Percentiles rank a stretch among this genome's conserved stretches.
These are phyloP conservation scores for Chenopodium album DNA, from an alignment of 148 eudicot species.

Conservation along the genomic window DNA sequence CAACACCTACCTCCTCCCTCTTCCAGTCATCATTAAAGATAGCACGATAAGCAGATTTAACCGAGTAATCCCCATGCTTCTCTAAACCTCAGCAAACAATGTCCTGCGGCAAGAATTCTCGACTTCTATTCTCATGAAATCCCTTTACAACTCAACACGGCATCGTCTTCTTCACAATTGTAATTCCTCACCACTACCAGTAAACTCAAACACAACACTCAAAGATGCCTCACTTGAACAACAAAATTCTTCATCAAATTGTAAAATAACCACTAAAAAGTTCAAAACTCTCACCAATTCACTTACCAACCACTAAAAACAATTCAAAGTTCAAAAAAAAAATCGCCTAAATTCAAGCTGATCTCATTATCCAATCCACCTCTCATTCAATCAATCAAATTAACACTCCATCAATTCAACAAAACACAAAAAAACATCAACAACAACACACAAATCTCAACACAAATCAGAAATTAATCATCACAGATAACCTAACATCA, in stretches of 20 bases:
- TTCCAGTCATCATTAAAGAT: too few relatives aligned
- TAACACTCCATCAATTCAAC: background rate
- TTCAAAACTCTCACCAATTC: background rate
- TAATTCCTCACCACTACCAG: too few relatives aligned
- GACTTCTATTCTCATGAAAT: too few relatives aligned
- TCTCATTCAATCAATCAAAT: background rate
- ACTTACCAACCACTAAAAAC: background rate
- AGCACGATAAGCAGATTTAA: too few relatives aligned
- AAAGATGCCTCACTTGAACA: background rate
- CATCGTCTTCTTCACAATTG: too few relatives aligned
- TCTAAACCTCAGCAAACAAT: too few relatives aligned
- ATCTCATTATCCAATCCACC: background rate
- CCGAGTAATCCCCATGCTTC: too few relatives aligned
- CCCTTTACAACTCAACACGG: too few relatives aligned
- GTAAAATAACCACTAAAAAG: background rate
- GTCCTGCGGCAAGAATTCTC: too few relatives aligned
- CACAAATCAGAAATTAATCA: background rate
- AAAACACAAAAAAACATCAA: background rate
- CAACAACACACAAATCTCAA: background rate
- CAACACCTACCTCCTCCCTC: too few relatives aligned
- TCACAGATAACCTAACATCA: constrained; percentile 29
- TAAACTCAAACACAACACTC: background rate
- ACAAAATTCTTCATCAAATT: constrained; percentile 3
- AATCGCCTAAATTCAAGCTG: background rate
- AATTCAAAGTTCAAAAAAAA: background rate